Conservation (phyloP, 2,329 filamentous ascomycete species). For the Cladophialophora chaetospira region DNA sequence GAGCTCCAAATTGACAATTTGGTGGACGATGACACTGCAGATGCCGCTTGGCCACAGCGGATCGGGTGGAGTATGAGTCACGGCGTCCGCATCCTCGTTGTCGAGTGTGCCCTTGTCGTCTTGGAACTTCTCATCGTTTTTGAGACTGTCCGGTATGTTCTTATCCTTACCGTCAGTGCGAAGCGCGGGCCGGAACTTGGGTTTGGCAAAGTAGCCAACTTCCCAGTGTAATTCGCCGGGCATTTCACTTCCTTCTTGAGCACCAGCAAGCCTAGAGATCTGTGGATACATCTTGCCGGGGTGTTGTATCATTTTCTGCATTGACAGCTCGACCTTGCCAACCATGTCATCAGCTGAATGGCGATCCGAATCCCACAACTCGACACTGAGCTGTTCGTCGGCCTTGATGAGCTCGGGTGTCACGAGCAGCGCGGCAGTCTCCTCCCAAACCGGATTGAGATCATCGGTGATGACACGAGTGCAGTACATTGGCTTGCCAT, state of each 20-base stretch:
- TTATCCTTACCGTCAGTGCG: constrained; percentile 84
- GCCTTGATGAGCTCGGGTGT: constrained; percentile 89
- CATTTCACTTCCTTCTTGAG: constrained; percentile 84
- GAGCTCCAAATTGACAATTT: constrained; percentile 93
- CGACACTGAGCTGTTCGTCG: constrained; percentile 87
- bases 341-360: constrained; percentile 92
- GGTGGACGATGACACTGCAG: constrained; percentile 82
- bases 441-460: constrained; percentile 89
- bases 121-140: constrained; percentile 74
- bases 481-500: constrained; percentile 96
- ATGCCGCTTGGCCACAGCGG: constrained; percentile 95
- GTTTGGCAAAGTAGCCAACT: constrained; percentile 91
- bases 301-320: constrained; percentile 93
- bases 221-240: constrained; percentile 95
- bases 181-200: constrained; percentile 79
- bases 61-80: constrained; percentile 86
- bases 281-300: constrained; percentile 92
- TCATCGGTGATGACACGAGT: constrained; percentile 95
- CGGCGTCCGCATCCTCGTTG: constrained; percentile 75
- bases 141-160: constrained; percentile 71
- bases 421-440: constrained; percentile 80
- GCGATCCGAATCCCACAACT: constrained; percentile 94
- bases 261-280: constrained; percentile 76
- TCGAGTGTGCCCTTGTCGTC: constrained; percentile 82
- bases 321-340: constrained; percentile 88